Base-by-base conservation (phyloP, 108 stramenopile species). In the Cyclotella distinguenda region DNA sequence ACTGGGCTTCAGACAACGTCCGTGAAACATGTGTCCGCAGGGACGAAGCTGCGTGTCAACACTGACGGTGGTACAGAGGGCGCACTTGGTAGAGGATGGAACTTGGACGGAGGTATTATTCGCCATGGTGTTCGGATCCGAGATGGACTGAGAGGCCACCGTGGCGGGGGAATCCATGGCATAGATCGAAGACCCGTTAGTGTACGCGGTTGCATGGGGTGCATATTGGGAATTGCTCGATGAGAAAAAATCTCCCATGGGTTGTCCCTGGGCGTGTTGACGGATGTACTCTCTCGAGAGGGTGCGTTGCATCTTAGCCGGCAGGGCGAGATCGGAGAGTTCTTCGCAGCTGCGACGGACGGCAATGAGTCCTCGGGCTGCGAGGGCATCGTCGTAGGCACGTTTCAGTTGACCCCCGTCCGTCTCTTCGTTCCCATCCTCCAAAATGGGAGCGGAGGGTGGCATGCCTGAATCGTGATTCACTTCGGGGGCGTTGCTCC, bases 1-100 rank as follows among this genome's bases (percentile, higher is more conserved):
- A 56, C 84, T 89, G 25, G 90, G 88, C 47, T 90, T 87, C 56
- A 96, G 77, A 68, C 95, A 96, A 8, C 80, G 64, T 38, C 93
- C 92, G 65, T 94, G 92, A 63, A 94, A 96, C 86, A 93, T 87
- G 62, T 89, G 89, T 19, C 91, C 91, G 65, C 95, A 96, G 6
- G 95, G 95, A 64, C 86, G 81, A 22, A 94, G 75, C 57, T 94
- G 95, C 12, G 95, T 96, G 71, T 96, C 91, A 25, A 94, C 91
- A 50, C 83, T 82, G 31, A 79, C 82, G 30, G 67, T 48, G 11
- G 74, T 40, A 62, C 95, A 94, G 21, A 91, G 67, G 16, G 88
- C 84, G 59, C 95, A 96, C 16, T 57, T 76, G 2, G 89, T 88
- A 8, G 81, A 68, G 23, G 77, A 82, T n/a, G 95, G 86, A 30